Percentiles rank a stretch among this genome's conserved stretches.
These are phyloP conservation scores for Phytophthora cryptogea DNA, from an alignment of 352 stramenopile genomes.

Conservation along the genomic window DNA sequence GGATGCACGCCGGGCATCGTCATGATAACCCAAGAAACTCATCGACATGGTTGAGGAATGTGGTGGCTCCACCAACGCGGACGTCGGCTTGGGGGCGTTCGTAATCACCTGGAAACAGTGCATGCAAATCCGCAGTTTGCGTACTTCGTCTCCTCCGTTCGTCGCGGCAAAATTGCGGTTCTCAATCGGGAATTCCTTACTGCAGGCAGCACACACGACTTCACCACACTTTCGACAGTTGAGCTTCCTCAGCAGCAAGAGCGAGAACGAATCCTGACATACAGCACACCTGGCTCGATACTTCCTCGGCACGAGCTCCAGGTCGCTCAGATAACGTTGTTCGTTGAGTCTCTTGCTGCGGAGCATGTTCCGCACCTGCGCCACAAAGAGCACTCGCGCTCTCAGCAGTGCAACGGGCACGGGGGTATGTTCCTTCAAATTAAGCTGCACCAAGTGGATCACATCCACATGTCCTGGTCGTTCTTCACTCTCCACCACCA, in stretches of 20 bases:
- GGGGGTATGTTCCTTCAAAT: constrained; percentile 73
- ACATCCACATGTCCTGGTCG: constrained; percentile 75
- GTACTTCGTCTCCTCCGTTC: constrained; percentile 44
- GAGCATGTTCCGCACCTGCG: constrained; percentile 66
- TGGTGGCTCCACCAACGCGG: constrained; percentile 52
- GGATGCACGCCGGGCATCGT: constrained; percentile 65
- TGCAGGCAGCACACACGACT: constrained; percentile 86
- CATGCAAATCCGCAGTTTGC: constrained; percentile 87
- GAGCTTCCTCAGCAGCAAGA: constrained; percentile 81
- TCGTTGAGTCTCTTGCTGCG: constrained; percentile 77
- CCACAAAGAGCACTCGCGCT: constrained; percentile 50
- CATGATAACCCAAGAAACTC: constrained; percentile 70
- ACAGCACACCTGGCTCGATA: constrained; percentile 74
- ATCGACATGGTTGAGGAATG: constrained; percentile 59
- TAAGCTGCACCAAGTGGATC: constrained; percentile 84
- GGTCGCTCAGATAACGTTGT: constrained; percentile 77
- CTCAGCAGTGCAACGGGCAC: constrained; percentile 52
- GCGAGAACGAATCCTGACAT: constrained; percentile 84
- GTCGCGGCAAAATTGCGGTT: constrained; percentile 51
- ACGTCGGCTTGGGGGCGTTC: constrained; percentile 55
- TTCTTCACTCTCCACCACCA: constrained; percentile 84
- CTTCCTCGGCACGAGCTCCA: constrained; percentile 85
- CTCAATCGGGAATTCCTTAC: constrained; percentile 80
- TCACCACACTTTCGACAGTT: constrained; percentile 89
- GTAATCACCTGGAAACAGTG: constrained; percentile 85